These are phyloP conservation scores for Clathrospora elynae DNA, from an alignment of 2,329 filamentous ascomycete species.

Conservation along the genomic window DNA sequence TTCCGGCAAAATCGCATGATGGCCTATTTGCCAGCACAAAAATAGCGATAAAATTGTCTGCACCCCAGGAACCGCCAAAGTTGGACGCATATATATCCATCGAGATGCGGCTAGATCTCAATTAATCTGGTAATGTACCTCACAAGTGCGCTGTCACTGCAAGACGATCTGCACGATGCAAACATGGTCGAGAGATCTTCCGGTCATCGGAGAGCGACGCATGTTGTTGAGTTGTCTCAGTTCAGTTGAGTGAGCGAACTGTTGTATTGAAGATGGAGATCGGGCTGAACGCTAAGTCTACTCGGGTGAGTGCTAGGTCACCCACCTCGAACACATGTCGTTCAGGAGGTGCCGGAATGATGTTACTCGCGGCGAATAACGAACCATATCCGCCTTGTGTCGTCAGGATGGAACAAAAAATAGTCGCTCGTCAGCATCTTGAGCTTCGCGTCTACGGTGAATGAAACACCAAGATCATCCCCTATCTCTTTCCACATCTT, in stretches of 20 bases:
- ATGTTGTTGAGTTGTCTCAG: too few relatives aligned
- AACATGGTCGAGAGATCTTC: neutral
- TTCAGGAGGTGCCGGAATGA: too few relatives aligned
- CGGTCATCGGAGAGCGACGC: too few relatives aligned
- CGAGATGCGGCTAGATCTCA: neutral
- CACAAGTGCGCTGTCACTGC: neutral
- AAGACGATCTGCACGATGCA: slow-evolving; percentile 3
- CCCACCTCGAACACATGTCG: too few relatives aligned
- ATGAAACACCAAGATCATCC: slow-evolving; percentile 33
- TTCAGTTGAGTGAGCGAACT: too few relatives aligned
- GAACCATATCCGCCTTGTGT: slow-evolving; percentile 30
- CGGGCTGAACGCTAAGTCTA: too few relatives aligned
- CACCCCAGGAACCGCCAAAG: slow-evolving; percentile 16
- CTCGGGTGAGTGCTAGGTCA: too few relatives aligned
- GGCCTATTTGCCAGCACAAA: slow-evolving; percentile 28
- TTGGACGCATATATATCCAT: neutral
- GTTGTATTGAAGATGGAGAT: too few relatives aligned
- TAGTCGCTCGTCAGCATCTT: slow-evolving; percentile 13
- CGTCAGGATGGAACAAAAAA: slow-evolving; percentile 15
- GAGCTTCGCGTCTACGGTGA: slow-evolving; percentile 28
- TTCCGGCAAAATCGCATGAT: slow-evolving; percentile 37
- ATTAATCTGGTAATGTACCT: neutral
- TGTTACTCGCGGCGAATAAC: slow-evolving; percentile 30
- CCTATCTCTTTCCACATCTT: slow-evolving; percentile 50
- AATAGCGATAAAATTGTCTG: slow-evolving; percentile 24